phyloP scores from a whole-genome alignment of 139 green algal species.

The Mesotaenium endlicherianum region DNA sequence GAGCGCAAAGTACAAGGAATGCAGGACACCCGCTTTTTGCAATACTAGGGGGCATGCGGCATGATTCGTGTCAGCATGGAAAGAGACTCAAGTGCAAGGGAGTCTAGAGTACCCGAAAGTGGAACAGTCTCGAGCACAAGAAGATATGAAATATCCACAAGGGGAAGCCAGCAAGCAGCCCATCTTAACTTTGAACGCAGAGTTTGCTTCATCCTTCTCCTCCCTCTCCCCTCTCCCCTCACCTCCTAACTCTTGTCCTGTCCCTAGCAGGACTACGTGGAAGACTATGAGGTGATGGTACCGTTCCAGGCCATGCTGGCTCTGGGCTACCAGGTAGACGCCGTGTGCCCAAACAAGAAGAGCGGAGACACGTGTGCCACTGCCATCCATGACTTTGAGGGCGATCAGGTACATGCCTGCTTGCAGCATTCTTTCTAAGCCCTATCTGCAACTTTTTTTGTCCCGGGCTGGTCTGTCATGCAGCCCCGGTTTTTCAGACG shows the following conservation, averaged over 20 bases:
- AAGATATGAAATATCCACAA: no score
- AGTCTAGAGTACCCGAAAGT: no score
- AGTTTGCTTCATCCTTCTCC: background rate
- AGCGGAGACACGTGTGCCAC: slow-evolving; percentile 25
- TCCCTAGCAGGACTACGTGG: slow-evolving; percentile 35
- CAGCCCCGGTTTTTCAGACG: no score
- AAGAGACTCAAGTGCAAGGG: no score
- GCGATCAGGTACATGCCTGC: slow-evolving; percentile 17
- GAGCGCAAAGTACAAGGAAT: no score
- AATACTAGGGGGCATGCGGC: no score
- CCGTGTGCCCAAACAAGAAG: slow-evolving; percentile 38
- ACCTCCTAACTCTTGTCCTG: background rate
- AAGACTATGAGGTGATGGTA: slow-evolving; percentile 52
- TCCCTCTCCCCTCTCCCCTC: background rate
- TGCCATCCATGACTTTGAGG: slow-evolving; percentile 50
- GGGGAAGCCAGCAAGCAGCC: no score
- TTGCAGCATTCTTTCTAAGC: background rate
- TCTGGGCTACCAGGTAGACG: slow-evolving; percentile 36
- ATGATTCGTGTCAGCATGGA: no score
- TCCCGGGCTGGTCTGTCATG: no score
- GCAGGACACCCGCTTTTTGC: no score
- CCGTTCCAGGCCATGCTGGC: slow-evolving; percentile 35
- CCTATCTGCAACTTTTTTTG: background rate
- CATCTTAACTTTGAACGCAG: no score
- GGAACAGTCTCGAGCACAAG: no score